Percentiles rank a stretch among this genome's conserved stretches.
Conservation (phyloP, 768 basidiomycete species). For the Myochromella boudieri region DNA sequence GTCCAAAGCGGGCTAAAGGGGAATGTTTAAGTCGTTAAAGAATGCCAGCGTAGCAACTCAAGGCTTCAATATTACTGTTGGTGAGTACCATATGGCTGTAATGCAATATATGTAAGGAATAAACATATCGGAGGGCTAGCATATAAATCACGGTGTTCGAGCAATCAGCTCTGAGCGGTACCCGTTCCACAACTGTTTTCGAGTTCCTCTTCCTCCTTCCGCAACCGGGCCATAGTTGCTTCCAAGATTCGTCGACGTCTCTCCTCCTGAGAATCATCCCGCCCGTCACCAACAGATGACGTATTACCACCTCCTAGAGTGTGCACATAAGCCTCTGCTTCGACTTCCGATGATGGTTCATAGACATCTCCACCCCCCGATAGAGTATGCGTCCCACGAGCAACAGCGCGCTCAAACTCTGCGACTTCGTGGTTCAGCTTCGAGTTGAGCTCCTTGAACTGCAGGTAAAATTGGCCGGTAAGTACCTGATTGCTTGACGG, state of each 20-base stretch:
- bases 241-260: constrained; percentile 53
- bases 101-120: no score
- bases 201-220: constrained; percentile 67
- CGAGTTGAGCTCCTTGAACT: constrained; percentile 81
- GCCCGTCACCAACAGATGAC: constrained; percentile 4
- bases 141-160: no score
- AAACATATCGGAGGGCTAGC: no score
- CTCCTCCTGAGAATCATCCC: constrained; percentile 54
- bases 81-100: no score
- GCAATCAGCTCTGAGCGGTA: no score
- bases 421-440: constrained; percentile 70
- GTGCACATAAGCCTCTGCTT: constrained; percentile 47
- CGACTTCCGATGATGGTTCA: constrained; percentile 53
- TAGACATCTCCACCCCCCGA: constrained; percentile 42
- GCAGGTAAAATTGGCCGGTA: not conserved
- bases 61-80: no score
- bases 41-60: no score
- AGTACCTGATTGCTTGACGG: not conserved
- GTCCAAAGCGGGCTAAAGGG: no score
- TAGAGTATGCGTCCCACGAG: constrained; percentile 56
- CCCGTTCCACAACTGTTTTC: constrained; percentile 71
- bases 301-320: constrained; percentile 49
- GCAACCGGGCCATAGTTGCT: constrained; percentile 61
- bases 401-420: constrained; percentile 58
- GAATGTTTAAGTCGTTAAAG: no score